phyloP scores from a whole-genome alignment of 2,329 filamentous ascomycete genomes.

The Monosporascus cannonballus region DNA sequence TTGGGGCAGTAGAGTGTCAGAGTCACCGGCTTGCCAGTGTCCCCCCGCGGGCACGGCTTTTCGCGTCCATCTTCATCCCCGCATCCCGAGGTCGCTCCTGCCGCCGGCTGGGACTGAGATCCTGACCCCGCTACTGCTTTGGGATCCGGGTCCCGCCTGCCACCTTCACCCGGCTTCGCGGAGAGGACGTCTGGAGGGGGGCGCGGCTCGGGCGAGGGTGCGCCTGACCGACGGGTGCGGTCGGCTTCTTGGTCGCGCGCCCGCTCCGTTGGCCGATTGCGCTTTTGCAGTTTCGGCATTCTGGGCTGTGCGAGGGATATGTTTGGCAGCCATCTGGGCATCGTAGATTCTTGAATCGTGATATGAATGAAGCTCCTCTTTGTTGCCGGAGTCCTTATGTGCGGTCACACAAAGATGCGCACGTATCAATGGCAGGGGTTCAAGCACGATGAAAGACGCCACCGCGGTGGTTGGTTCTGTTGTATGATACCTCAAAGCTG shows the following conservation, averaged over 20 bases:
- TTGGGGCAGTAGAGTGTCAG: no score
- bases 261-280: neutral
- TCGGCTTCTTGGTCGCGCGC: conserved; percentile 5
- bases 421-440: neutral
- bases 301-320: neutral
- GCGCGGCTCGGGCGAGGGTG: conserved; percentile 17
- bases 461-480: neutral
- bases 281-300: neutral
- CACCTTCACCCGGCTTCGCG: conserved; percentile 1
- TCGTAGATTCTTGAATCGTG: neutral
- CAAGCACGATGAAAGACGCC: neutral
- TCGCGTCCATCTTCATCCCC: no score
- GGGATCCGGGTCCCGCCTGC: neutral
- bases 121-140: neutral
- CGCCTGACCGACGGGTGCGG: conserved; percentile 12
- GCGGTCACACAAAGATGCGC: neutral
- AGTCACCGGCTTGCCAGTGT: no score
- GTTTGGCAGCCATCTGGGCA: neutral
- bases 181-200: conserved; percentile 6
- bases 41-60: no score
- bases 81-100: no score
- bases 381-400: neutral
- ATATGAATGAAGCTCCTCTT: neutral
- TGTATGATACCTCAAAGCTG: neutral
- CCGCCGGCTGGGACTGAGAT: no score